These are phyloP conservation scores for Trichoderma brevicompactum DNA, from an alignment of 2,329 filamentous ascomycete genomes.

Conservation along the genomic window DNA sequence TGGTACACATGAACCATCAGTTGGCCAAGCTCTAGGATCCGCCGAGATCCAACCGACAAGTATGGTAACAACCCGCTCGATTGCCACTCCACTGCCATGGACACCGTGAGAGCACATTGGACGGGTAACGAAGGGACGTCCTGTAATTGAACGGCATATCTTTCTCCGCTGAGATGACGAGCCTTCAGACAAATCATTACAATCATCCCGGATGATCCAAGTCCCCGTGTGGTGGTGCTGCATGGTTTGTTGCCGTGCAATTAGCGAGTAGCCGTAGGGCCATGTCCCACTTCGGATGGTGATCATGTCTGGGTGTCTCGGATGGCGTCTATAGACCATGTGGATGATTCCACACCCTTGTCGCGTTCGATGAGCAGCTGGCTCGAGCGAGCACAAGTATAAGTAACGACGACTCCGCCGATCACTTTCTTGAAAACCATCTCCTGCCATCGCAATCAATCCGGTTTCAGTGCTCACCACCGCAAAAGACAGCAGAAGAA, in stretches of 20 bases:
- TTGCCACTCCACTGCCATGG: background rate
- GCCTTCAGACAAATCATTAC: background rate
- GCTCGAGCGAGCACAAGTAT: background rate
- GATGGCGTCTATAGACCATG: background rate
- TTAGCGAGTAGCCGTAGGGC: background rate
- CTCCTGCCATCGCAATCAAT: background rate
- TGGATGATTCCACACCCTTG: background rate
- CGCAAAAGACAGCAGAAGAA: background rate
- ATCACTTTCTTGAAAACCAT: background rate
- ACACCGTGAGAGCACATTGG: background rate
- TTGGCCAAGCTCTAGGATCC: conserved; percentile 11
- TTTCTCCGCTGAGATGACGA: conserved; percentile 5
- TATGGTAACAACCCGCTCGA: background rate
- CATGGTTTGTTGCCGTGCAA: background rate
- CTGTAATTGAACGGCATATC: background rate
- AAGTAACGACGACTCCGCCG: conserved; percentile 10
- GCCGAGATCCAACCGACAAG: conserved; percentile 28
- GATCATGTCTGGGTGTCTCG: background rate
- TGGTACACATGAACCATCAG: background rate
- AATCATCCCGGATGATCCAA: background rate
- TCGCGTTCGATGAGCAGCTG: background rate
- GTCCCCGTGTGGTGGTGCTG: background rate
- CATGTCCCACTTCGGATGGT: background rate
- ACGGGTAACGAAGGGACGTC: background rate
- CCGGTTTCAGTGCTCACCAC: background rate